Percentiles rank a stretch among this genome's conserved stretches.
Conservation (phyloP, 495 filamentous ascomycete genomes). For the Astrothelium macrocarpum region DNA sequence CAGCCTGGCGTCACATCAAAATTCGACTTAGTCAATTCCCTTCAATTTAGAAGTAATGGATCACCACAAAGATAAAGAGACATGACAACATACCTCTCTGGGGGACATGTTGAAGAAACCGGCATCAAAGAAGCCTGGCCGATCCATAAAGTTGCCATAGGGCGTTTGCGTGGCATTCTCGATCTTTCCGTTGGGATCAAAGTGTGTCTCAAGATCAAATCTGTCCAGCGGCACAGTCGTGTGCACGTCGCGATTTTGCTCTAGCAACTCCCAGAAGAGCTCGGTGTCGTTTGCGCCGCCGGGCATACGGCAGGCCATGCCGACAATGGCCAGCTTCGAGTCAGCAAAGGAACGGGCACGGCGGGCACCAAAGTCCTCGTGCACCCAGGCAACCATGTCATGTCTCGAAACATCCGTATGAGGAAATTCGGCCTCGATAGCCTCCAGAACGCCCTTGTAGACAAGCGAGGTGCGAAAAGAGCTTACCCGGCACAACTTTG, state of each 20-base stretch:
- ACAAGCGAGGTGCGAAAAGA: not conserved
- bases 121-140: constrained; percentile 33
- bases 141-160: constrained; percentile 28
- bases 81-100: no score
- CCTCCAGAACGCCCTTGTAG: not conserved
- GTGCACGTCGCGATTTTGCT: constrained; percentile 17
- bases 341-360: no score
- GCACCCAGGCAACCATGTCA: not conserved
- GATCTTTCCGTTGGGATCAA: constrained; percentile 20
- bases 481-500: not conserved
- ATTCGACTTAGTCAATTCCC: no score
- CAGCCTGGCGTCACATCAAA: constrained; percentile 36
- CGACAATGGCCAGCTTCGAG: constrained; percentile 25
- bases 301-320: constrained; percentile 25
- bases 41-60: no score
- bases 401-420: not conserved
- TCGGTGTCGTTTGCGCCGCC: constrained; percentile 13
- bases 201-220: constrained; percentile 21
- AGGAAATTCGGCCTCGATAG: not conserved
- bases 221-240: constrained; percentile 19
- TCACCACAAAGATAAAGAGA: no score
- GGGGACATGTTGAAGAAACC: constrained; percentile 38
- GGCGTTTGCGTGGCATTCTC: constrained; percentile 19
- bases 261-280: constrained; percentile 27
- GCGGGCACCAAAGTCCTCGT: no score